Evolutionary conservation across 495 filamentous ascomycete species (phyloP), one percentile per base, ranked within the genome.

Genomic region (Penicillium diatomitis): DNA sequence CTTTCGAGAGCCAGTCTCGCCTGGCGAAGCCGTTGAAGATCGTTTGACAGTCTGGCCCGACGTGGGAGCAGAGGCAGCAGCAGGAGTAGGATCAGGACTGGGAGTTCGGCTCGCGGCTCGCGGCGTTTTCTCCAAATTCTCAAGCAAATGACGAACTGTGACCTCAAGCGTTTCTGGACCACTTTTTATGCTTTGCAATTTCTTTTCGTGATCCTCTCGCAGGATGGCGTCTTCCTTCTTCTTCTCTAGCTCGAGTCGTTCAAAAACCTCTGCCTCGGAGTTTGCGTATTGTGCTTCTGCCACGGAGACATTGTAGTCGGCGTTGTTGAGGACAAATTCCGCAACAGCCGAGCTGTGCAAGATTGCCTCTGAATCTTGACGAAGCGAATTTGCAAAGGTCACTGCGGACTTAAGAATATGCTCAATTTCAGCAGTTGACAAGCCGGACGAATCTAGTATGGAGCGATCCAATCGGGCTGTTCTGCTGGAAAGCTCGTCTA

Each of bases 251-350:
- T 69, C 63, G 4, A 78, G 63, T 37, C 64, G 71, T 27, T 57
- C 56, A 48, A 77, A 71, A 10, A 73, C 66, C 9, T 70, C 65
- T 27, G 57, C 37, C 3, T 77, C 73, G 4, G 73, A 61, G 33
- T 69, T 65, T 31, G 72, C 60, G 54, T 74, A 70, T 29, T 64
- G 70, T 7, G 74, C 76, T 49, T 76, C 73, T 32, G 76, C 75
- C 30, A 76, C 72, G 30, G 76, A 76, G 30, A 79, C 64, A 41
- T 69, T 63, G 52, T 79, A 79, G 51, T 79, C 76, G 8, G 74
- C 75, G 39, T 74, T 65, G 53, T 78, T 78, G 44, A 79, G 67
- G 4, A 65, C 58, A 50, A 70, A 66, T 43, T 78, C 76, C 8
- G 71, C 76, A 6, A 67, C 54, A 35, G 70, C 70, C 12, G 75